Evolutionary conservation across 805 yeast genomes (phyloP), one percentile per base, ranked within the genome.

Genomic region (Dipodascus albidus): DNA sequence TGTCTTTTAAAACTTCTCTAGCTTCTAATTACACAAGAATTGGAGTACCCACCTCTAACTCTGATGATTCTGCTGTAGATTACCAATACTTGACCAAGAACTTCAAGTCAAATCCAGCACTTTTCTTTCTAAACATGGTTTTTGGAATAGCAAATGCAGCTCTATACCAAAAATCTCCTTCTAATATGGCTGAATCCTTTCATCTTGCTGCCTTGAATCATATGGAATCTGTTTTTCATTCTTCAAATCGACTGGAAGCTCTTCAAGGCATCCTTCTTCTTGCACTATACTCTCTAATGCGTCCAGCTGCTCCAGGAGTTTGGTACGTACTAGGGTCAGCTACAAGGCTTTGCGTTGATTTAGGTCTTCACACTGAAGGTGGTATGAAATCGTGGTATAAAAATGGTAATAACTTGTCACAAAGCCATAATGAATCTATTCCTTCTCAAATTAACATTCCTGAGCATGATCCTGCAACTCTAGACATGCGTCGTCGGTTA

Each of bases 241-340:
- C 86, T 1, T 57, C 70, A 0, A 85, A 87, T 59, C 74, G 83
- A 48, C 68, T 87, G 41, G 95, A 86, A 60, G 75, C 85, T 1
- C 66, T 89, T 2, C 91, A 85, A 62, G 89, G 90, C 0, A 70
- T 86, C 14, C 64, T 89, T 17, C 70, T 87, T 14, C 68, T 85
- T 47, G 80, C 91, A 0, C 63, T 83, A 2, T 89, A 85, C 63
- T 80, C 95, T 0, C 74, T 84, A 33, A 87, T 89, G 96, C 75
- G 96, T 54, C 96, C 96, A 0, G 82, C 91, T 0, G 79, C 79
- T 14, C 96, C 96, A 0, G 93, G 96, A 2, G 87, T 87, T n/a
- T 89, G 97, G 97, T 87, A 87, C 64, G 80, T 85, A 2, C 70
- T 87, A 58, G 96, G 96, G 0, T 79, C 87, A 1, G 89, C 91